These are phyloP conservation scores for Lotmaria passim DNA, from an alignment of 208 protist genomes.

Conservation along the genomic window DNA sequence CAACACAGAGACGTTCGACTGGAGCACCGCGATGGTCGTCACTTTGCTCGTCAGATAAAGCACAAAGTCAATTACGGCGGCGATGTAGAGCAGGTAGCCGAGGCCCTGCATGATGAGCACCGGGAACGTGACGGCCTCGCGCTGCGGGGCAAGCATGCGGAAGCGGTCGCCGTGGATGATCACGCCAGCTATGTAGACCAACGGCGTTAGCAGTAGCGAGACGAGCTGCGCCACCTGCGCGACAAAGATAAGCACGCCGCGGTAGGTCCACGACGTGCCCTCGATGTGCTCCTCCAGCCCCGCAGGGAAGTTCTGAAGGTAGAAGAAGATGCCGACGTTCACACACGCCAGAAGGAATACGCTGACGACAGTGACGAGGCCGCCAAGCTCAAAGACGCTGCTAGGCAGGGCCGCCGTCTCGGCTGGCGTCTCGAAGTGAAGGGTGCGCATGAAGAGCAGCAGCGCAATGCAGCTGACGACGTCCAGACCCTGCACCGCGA, in stretches of 20 bases:
- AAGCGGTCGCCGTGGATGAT: slow-evolving; percentile 59
- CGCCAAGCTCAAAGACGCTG: slow-evolving; percentile 47
- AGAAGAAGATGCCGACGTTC: slow-evolving; percentile 30
- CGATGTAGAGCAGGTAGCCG: slow-evolving; percentile 61
- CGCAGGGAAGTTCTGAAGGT: slow-evolving; percentile 33
- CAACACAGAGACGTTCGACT: slow-evolving; percentile 38
- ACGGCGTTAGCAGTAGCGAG: slow-evolving; percentile 43
- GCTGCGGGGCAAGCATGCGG: slow-evolving; percentile 35
- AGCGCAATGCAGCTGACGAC: slow-evolving; percentile 35
- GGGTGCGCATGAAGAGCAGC: slow-evolving; percentile 66
- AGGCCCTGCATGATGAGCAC: slow-evolving; percentile 66
- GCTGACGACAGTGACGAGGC: slow-evolving; percentile 35
- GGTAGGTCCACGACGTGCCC: slow-evolving; percentile 38
- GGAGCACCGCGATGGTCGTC: slow-evolving; percentile 21
- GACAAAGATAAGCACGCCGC: slow-evolving; percentile 34
- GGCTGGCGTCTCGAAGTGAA: slow-evolving; percentile 26
- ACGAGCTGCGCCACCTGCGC: slow-evolving; percentile 46
- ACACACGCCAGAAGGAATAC: slow-evolving; percentile 32
- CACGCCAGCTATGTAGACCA: slow-evolving; percentile 46
- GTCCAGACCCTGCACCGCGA: slow-evolving; percentile 34
- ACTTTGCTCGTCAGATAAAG: slow-evolving; percentile 53
- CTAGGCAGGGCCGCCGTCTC: slow-evolving; percentile 15
- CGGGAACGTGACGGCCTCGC: slow-evolving; percentile 26
- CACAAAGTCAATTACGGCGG: slow-evolving; percentile 40
- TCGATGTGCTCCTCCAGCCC: slow-evolving; percentile 28